These are phyloP conservation scores for Brassica rapa DNA, from an alignment of 345 rosid species.

Conservation along the genomic window DNA sequence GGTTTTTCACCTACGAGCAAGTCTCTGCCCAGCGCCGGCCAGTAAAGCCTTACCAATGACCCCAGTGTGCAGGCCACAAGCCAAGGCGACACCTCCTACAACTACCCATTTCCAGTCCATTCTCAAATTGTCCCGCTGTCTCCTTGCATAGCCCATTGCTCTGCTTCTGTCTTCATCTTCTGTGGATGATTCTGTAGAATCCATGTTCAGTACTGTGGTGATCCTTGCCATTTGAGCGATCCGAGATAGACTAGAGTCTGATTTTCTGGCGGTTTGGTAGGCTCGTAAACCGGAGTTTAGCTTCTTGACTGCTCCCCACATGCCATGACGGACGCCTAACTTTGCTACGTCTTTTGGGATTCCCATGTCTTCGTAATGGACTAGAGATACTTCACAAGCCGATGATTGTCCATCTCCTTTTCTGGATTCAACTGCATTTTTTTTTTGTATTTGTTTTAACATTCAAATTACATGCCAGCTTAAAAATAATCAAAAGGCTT, in stretches of 20 bases:
- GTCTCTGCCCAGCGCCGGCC: conserved; percentile 81
- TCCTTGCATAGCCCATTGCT: conserved; percentile 31
- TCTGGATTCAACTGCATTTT: conserved; percentile 76
- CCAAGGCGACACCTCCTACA: conserved; percentile 82
- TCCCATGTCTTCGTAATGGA: conserved; percentile 97
- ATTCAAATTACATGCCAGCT: neutral
- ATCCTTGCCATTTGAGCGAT: conserved; percentile 77
- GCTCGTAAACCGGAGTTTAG: conserved; percentile 83
- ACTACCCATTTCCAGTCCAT: conserved; percentile 92
- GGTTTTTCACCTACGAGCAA: conserved; percentile 66
- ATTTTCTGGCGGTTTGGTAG: conserved; percentile 72
- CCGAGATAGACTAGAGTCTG: conserved; percentile 61
- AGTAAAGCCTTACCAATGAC: conserved; percentile 70
- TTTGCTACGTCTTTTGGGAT: conserved; percentile 98
- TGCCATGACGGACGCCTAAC: conserved; percentile 89
- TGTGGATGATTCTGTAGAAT: conserved; percentile 27
- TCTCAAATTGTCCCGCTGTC: conserved; percentile 51
- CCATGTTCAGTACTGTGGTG: conserved; percentile 62
- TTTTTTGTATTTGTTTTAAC: neutral
- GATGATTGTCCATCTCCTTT: conserved; percentile 82
- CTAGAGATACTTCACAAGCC: conserved; percentile 85
- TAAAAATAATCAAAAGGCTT: conserved; percentile 23
- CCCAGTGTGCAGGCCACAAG: conserved; percentile 72
- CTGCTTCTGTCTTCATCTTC: conserved; percentile 31
- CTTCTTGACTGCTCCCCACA: conserved; percentile 98